These are phyloP conservation scores for Tilletia walkeri DNA, from an alignment of 1,284 basidiomycete genomes.

Conservation along the genomic window DNA sequence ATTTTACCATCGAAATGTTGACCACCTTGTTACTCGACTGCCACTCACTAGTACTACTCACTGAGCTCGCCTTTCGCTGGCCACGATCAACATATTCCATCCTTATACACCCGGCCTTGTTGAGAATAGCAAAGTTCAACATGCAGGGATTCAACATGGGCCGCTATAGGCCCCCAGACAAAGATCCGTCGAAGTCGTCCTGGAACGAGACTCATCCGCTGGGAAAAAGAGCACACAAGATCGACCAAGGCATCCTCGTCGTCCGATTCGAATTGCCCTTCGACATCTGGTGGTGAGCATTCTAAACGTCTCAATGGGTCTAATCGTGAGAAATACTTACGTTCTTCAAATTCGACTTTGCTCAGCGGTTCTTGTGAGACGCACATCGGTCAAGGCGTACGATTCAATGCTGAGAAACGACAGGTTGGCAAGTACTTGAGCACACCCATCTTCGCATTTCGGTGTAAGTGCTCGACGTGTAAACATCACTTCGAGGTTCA, in stretches of 20 bases:
- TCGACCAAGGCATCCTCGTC: constrained; percentile 89
- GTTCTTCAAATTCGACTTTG: constrained; percentile 18
- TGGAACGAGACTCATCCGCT: constrained; percentile 57
- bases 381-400: constrained; percentile 54
- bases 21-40: too few species aligned
- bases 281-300: constrained; percentile 82
- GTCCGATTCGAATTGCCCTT: constrained; percentile 79
- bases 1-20: too few species aligned
- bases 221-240: constrained; percentile 83
- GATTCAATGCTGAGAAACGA: constrained; percentile 97
- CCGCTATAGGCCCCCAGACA: constrained; percentile 41
- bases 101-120: neutral
- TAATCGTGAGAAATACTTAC: too few species aligned
- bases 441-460: constrained; percentile 88
- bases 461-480: constrained; percentile 95
- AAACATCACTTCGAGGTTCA: constrained; percentile 91
- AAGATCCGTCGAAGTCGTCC: constrained; percentile 28
- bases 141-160: constrained; percentile 55
- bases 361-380: constrained; percentile 18
- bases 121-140: constrained; percentile 3
- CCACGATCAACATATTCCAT: neutral
- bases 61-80: too few species aligned
- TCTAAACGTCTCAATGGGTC: too few species aligned
- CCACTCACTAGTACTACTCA: too few species aligned
- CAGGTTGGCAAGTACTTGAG: constrained; percentile 93